phyloP scores from a whole-genome alignment of 2,329 filamentous ascomycete species.

The Cucurbitaria berberidis region DNA sequence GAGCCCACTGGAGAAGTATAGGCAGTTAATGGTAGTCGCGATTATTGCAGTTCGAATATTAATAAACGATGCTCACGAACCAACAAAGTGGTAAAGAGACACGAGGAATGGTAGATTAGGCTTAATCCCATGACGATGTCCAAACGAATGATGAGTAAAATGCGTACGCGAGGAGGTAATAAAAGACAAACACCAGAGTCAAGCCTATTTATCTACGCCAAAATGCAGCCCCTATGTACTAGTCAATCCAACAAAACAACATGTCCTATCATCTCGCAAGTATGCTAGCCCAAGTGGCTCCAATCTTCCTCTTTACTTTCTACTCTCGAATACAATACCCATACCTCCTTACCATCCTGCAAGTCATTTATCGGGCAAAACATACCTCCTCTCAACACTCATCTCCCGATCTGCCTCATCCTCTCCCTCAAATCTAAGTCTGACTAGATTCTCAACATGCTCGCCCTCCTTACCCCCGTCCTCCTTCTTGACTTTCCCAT shows the following conservation, averaged over 20 bases:
- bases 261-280: neutral
- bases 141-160: neutral
- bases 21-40: no score
- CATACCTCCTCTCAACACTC: constrained; percentile 59
- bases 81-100: neutral
- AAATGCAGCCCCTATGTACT: neutral
- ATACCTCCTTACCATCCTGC: neutral
- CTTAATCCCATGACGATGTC: neutral
- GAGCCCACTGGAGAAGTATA: no score
- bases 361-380: constrained; percentile 48
- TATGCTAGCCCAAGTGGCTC: neutral
- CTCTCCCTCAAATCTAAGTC: neutral
- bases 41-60: no score
- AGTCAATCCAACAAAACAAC: neutral
- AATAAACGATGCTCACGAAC: neutral
- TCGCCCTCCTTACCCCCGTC: constrained; percentile 53
- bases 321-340: neutral
- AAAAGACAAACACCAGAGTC: neutral
- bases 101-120: neutral
- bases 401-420: constrained; percentile 47
- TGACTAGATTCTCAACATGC: constrained; percentile 48
- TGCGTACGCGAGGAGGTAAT: neutral
- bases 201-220: neutral
- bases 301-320: neutral
- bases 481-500: constrained; percentile 44